Evolutionary conservation across 2,329 filamentous ascomycete species (phyloP), one percentile per base, ranked within the genome.

Genomic region (Calonectria multiphialidica): DNA sequence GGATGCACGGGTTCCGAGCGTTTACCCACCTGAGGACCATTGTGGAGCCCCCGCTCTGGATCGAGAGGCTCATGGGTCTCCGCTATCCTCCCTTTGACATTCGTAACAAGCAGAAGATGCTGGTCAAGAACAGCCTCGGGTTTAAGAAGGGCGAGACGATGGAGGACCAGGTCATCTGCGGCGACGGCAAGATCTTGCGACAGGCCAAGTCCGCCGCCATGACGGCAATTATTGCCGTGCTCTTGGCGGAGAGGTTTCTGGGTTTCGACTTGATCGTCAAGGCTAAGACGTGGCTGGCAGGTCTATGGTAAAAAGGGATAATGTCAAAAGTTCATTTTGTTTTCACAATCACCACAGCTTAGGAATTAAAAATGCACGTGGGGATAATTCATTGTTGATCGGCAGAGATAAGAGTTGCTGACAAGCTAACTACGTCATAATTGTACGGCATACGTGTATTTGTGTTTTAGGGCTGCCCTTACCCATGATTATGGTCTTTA

Each of bases 1-100:
- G 87, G 6, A 76, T 77, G 50, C 82, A 83, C 69, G 84, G 86
- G 28, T 82, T 88, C 75, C 77, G 82, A 8, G 76, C 76, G 13
- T 84, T 83, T 44, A 77, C 76, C 1, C 82, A 84, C 59, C 69
- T 74, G 8, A 78, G 82, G 18, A 80, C 78, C 35, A 71, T 81
- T 8, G 72, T 79, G 25, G 62, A 77, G 25, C 70, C 79, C 13
- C 81, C 82, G 0, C 59, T 35, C 16, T 82, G 81, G 81, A 44
- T 78, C 30, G 78, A 82, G 15, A 23, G 7, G 37, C 45, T 64
- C 25, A 49, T 49, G 42, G n/a, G 10, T 5, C 35, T 23, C 40
- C 30, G 30, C 30, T 64, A 64, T 25, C 42, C 61, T n/a, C 61
- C 61, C 6, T 64, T 59, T 7, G 21, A 59, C 53, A 40, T 59